Evolutionary conservation across 176 grass and related monocot species (phyloP).

Genomic region (Tillandsia leiboldiana): DNA sequence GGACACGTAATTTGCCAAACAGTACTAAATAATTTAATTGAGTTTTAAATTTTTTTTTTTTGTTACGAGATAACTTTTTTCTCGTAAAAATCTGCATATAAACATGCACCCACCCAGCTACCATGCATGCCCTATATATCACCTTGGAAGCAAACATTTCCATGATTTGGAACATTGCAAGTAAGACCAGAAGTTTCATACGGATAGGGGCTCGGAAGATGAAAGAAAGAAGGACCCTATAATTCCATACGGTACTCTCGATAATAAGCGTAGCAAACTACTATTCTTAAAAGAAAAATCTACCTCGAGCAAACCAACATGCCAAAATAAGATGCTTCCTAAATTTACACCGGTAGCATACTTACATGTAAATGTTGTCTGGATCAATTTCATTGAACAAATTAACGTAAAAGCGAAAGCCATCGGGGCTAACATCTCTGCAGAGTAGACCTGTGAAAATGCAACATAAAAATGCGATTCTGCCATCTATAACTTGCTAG

Average conservation of each 20-base stretch:
- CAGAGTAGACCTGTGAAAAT: conserved; percentile 62
- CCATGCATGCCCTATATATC: no score
- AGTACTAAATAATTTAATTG: neutral
- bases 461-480: neutral
- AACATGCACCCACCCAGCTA: no score
- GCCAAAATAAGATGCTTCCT: conserved; percentile 2
- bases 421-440: conserved; percentile 87
- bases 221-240: conserved; percentile 2
- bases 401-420: conserved; percentile 86
- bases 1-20: neutral
- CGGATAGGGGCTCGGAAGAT: conserved; percentile 20
- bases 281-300: conserved; percentile 7
- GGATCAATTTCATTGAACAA: conserved; percentile 87
- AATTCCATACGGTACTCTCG: neutral
- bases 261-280: neutral
- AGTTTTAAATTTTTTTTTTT: neutral
- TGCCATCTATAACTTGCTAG: neutral
- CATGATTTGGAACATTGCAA: no score
- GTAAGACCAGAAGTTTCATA: neutral
- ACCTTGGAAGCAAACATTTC: no score
- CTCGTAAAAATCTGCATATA: no score
- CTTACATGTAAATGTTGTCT: conserved; percentile 82
- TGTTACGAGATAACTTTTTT: no score
- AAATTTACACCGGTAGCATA: neutral
- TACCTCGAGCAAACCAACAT: conserved; percentile 1